phyloP scores from a whole-genome alignment of 2,329 filamentous ascomycete genomes.

The Pseudogymnoascus sp. region DNA sequence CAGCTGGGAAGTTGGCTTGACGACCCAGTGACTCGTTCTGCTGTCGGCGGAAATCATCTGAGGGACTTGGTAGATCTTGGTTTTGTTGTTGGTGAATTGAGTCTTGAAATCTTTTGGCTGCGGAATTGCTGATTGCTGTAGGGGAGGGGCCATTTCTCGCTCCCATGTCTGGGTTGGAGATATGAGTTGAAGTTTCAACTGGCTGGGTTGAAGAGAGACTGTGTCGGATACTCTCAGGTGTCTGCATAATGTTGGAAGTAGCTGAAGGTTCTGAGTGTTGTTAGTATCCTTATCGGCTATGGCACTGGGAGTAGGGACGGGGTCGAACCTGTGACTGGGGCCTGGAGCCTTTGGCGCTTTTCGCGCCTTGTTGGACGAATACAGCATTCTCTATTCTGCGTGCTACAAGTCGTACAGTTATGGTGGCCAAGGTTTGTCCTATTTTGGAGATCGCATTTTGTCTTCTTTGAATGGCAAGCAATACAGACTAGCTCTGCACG shows the following conservation, averaged over 20 bases:
- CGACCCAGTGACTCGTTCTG: not conserved
- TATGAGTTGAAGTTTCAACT: not conserved
- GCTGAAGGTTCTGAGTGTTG: not conserved
- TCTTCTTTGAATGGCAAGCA: slow-evolving; percentile 30
- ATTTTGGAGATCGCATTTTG: slow-evolving; percentile 30
- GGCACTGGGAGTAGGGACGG: not conserved
- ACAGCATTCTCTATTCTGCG: slow-evolving; percentile 24
- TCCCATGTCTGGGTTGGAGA: not conserved
- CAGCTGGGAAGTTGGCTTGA: not conserved
- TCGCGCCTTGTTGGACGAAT: not conserved
- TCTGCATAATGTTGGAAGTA: not conserved
- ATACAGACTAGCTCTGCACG: slow-evolving; percentile 27
- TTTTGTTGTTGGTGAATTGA: not conserved
- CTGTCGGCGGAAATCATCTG: not conserved
- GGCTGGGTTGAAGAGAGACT: not conserved
- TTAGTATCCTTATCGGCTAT: not conserved
- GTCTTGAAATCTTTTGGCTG: not conserved
- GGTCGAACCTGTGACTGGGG: not conserved
- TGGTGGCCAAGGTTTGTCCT: not conserved
- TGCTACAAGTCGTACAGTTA: slow-evolving; percentile 15
- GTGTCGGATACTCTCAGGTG: not conserved
- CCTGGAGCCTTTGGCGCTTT: not conserved
- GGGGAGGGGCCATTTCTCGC: not conserved
- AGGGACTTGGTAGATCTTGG: not conserved
- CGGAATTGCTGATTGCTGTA: not conserved